phyloP scores from a whole-genome alignment of 257 asterid species.

The Plantago elongata region DNA sequence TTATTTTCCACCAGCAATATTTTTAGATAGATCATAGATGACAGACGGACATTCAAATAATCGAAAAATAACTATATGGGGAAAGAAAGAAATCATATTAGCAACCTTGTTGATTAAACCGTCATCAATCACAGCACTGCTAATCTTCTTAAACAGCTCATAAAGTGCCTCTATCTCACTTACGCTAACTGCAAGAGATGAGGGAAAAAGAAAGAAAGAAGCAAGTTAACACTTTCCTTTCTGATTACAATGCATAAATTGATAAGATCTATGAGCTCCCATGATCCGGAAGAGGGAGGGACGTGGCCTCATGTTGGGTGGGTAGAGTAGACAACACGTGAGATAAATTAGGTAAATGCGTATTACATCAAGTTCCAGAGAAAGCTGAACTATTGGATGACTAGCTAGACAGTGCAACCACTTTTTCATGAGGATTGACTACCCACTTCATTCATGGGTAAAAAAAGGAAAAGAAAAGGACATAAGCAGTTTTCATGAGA shows the following conservation, averaged over 20 bases:
- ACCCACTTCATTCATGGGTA: too few relatives aligned
- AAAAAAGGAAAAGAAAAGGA: background rate
- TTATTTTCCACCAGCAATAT: slow-evolving; percentile 11
- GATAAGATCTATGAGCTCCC: slow-evolving; percentile 2
- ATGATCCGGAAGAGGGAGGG: background rate
- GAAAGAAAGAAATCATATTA: slow-evolving; percentile 7
- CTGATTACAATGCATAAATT: slow-evolving; percentile 4
- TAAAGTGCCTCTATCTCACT: slow-evolving; percentile 98
- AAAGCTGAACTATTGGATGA: too few relatives aligned
- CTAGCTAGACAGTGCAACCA: too few relatives aligned
- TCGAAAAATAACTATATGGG: slow-evolving; percentile 3
- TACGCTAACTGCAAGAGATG: slow-evolving; percentile 71
- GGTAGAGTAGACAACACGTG: too few relatives aligned
- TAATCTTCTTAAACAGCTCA: slow-evolving; percentile 93
- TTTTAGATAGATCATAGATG: slow-evolving; percentile 6
- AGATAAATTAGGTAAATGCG: too few relatives aligned
- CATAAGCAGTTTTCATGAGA: background rate
- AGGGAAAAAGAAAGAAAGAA: slow-evolving; percentile 2
- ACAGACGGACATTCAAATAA: slow-evolving; percentile 6
- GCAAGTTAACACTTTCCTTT: slow-evolving; percentile 19
- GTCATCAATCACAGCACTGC: slow-evolving; percentile 98
- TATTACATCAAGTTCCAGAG: too few relatives aligned
- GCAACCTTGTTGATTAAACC: slow-evolving; percentile 93
- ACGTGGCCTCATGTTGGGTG: too few relatives aligned
- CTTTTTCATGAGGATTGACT: too few relatives aligned